Evolutionary conservation across 352 stramenopile genomes (phyloP).

Genomic region (Blastocystis sp.): DNA sequence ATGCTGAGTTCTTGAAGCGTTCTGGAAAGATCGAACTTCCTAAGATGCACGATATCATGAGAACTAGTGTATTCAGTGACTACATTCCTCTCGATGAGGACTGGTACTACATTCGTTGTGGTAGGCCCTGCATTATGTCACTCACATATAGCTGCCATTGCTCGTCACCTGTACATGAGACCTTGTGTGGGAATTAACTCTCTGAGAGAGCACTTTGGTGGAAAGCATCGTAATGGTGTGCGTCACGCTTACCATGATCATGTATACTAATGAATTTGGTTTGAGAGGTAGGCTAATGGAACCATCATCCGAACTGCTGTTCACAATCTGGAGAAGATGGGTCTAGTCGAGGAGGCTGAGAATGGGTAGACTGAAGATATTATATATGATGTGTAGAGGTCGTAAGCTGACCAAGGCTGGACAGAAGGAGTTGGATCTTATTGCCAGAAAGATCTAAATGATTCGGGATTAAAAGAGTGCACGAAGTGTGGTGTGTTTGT

Average conservation of each 20-base stretch:
- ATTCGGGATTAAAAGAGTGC: no score
- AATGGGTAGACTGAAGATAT: neutral
- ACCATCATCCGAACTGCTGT: slow-evolving; percentile 21
- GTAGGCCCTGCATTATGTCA: neutral
- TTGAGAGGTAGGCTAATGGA: slow-evolving; percentile 52
- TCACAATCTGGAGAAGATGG: slow-evolving; percentile 67
- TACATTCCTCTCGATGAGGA: slow-evolving; percentile 64
- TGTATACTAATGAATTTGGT: neutral
- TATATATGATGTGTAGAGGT: neutral
- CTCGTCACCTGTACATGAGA: slow-evolving; percentile 67
- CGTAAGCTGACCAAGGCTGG: slow-evolving; percentile 54
- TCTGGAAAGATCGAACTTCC: slow-evolving; percentile 58
- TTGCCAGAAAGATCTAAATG: slow-evolving; percentile 52
- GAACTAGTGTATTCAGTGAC: slow-evolving; percentile 63
- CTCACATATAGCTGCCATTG: slow-evolving; percentile 47
- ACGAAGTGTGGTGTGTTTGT: neutral
- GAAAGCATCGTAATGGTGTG: slow-evolving; percentile 41
- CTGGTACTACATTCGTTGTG: slow-evolving; percentile 63
- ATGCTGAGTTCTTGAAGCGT: slow-evolving; percentile 63
- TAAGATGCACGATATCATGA: slow-evolving; percentile 68
- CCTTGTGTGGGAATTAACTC: slow-evolving; percentile 57
- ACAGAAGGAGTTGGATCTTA: slow-evolving; percentile 61
- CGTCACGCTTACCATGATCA: slow-evolving; percentile 51
- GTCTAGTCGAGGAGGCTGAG: slow-evolving; percentile 24
- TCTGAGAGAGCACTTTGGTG: slow-evolving; percentile 60